Percentiles rank a stretch among this genome's conserved stretches.
Evolutionary conservation across 225 moss, liverwort and hornwort genomes (phyloP).

Genomic region (Straminergon stramineum): DNA sequence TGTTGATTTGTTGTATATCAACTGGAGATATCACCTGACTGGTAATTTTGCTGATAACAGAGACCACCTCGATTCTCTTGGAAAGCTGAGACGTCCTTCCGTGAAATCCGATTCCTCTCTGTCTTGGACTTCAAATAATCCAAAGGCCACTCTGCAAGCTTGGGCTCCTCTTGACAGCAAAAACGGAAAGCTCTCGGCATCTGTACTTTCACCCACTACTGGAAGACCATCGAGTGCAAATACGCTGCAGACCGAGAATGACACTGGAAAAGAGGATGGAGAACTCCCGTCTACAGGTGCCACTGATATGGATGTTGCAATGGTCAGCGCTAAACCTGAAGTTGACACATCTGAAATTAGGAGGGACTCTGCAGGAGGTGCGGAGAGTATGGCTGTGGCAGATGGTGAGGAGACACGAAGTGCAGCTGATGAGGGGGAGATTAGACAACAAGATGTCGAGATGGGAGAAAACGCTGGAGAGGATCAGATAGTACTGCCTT

Average conservation of each 20-base stretch:
- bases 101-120: slow-evolving; percentile 44
- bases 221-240: slow-evolving; percentile 27
- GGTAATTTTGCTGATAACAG: slow-evolving; percentile 28
- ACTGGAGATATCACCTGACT: background rate
- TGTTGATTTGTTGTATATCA: background rate
- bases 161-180: slow-evolving; percentile 68
- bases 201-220: slow-evolving; percentile 24
- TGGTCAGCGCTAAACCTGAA: slow-evolving; percentile 31
- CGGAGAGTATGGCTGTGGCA: slow-evolving; percentile 4
- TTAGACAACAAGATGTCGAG: slow-evolving; percentile 48
- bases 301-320: slow-evolving; percentile 32
- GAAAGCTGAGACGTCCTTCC: slow-evolving; percentile 68
- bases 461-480: slow-evolving; percentile 37
- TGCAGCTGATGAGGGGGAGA: slow-evolving; percentile 31
- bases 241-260: slow-evolving; percentile 41
- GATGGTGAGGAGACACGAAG: slow-evolving; percentile 8
- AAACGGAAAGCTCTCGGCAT: slow-evolving; percentile 35
- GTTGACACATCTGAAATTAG: slow-evolving; percentile 22
- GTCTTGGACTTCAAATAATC: slow-evolving; percentile 51
- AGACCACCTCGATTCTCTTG: slow-evolving; percentile 82
- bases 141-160: slow-evolving; percentile 57
- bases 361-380: slow-evolving; percentile 29
- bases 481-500: slow-evolving; percentile 9
- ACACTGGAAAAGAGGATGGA: slow-evolving; percentile 93
- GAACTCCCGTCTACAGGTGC: slow-evolving; percentile 69